Conservation (phyloP, 2,329 filamentous ascomycete genomes). For the Phyllosticta citrichinensis region DNA sequence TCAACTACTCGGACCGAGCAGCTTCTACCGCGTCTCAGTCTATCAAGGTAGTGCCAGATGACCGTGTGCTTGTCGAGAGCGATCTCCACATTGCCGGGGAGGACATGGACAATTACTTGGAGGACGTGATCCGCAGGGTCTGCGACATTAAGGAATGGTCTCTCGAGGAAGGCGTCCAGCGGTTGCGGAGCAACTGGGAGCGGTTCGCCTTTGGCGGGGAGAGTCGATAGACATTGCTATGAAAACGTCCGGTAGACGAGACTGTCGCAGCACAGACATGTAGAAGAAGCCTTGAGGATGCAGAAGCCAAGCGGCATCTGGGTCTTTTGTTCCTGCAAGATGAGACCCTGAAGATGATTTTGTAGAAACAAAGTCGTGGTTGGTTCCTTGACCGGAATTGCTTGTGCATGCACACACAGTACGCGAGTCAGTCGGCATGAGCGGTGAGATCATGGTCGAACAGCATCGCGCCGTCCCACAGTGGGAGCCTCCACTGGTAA, state of each 20-base stretch:
- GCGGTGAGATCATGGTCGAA: not conserved
- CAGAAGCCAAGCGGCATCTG: not conserved
- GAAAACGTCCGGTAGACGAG: too few species aligned
- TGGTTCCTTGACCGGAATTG: not conserved
- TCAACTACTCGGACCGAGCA: conserved; percentile 56
- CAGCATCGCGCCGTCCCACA: not conserved
- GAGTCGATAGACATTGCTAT: not conserved
- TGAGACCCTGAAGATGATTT: not conserved
- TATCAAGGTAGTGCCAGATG: conserved; percentile 63
- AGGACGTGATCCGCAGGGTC: conserved; percentile 64
- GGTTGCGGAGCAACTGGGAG: conserved; percentile 64
- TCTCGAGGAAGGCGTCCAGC: conserved; percentile 58
- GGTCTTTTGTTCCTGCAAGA: not conserved
- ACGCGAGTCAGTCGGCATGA: not conserved
- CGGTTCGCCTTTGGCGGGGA: conserved; percentile 58
- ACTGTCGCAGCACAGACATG: too few species aligned
- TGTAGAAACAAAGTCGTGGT: not conserved
- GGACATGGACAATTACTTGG: conserved; percentile 67
- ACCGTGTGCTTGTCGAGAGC: conserved; percentile 76
- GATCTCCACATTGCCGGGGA: conserved; percentile 77
- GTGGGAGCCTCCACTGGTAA: not conserved
- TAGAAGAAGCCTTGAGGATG: not conserved
- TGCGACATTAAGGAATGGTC: conserved; percentile 71
- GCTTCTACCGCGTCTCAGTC: conserved; percentile 50
- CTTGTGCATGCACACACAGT: too few species aligned